Base-by-base conservation (phyloP, 2,329 filamentous ascomycete species). In the Hypoxylon sp. region DNA sequence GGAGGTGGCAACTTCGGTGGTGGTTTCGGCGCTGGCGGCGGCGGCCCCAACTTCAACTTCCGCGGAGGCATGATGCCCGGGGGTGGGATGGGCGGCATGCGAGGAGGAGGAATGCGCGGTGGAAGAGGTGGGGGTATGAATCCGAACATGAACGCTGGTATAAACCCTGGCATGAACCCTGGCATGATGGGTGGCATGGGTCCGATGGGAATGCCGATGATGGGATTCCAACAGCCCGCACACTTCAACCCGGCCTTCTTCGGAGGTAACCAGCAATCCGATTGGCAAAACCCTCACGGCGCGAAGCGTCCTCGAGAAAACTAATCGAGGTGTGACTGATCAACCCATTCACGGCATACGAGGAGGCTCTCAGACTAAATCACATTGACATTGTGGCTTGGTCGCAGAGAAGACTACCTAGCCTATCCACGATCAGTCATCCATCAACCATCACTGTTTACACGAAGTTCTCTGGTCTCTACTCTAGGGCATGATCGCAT, bases 201-300 rank as follows among this genome's bases (percentile, higher is more conserved):
- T 14, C 44, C 60, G n/a, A 75, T 75, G 72, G 71, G 70, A 18
- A 74, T 76, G 72, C 73, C 74, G 2, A 76, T 77, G 73, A 73
- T 73, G 72, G 72, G 71, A 51, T 77, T 76, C 61, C 75, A 75
- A 51, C 71, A 72, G 60, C 75, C 72, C 24, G 56, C 68, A 12
- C 74, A 73, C 49, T 77, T 77, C 68, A 76, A 76, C 68, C 73
- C 74, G 8, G 71, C 70, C 26, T 77, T 77, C 69, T 77, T 77
- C 61, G 71, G 69, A 64, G 70, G 65, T 63, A 74, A 74, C 63
- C 75, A 77, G 63, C 73, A 71, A 65, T 72, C 70, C 26, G 75
- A 77, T 16, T 77, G 75, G 75, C 75, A 77, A 65, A 77, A 77
- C 45, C 75, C 75, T 3, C 75, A 77, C 49, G 75, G 75, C 20